phyloP scores from a whole-genome alignment of 2,329 filamentous ascomycete species.

The Helotiales sp. region DNA sequence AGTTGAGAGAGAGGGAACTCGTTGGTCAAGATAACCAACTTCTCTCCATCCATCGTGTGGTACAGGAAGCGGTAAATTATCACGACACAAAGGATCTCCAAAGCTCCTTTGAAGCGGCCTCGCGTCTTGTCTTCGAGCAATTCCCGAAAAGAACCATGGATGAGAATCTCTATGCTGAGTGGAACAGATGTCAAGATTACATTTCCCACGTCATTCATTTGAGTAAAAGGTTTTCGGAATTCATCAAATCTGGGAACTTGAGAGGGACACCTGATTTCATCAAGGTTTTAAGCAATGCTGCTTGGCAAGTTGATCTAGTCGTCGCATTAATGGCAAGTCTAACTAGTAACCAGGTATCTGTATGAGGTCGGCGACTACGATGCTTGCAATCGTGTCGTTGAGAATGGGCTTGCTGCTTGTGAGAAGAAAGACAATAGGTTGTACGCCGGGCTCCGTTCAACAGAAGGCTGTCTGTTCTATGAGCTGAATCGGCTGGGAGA shows the following conservation, averaged over 20 bases:
- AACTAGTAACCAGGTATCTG: conserved; percentile 6
- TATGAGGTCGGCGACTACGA: conserved; percentile 30
- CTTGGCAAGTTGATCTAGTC: conserved; percentile 7
- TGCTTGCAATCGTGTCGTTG: background rate
- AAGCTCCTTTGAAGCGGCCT: conserved; percentile 24
- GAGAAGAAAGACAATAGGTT: conserved; percentile 21
- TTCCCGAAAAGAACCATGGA: conserved; percentile 28
- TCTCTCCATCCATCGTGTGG: conserved; percentile 30
- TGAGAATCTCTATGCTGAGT: conserved; percentile 12
- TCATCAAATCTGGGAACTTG: background rate
- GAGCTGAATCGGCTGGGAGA: conserved; percentile 29
- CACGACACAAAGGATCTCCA: conserved; percentile 27
- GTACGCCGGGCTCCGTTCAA: conserved; percentile 21
- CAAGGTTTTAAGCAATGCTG: conserved; percentile 23
- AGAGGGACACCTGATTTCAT: conserved; percentile 9
- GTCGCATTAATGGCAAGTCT: background rate
- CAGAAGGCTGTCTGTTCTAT: conserved; percentile 17
- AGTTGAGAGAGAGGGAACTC: conserved; percentile 23
- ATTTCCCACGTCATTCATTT: conserved; percentile 29
- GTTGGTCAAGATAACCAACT: conserved; percentile 29
- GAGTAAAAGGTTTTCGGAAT: conserved; percentile 14
- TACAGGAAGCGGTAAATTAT: conserved; percentile 36
- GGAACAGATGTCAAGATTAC: conserved; percentile 24
- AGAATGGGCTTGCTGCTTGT: conserved; percentile 17
- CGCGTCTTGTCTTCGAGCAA: conserved; percentile 25